A percentile compares a stretch with the other conserved stretches of the same genome.
phyloP scores from a whole-genome alignment of 2,329 filamentous ascomycete species.

The Aplosporella prunicola region DNA sequence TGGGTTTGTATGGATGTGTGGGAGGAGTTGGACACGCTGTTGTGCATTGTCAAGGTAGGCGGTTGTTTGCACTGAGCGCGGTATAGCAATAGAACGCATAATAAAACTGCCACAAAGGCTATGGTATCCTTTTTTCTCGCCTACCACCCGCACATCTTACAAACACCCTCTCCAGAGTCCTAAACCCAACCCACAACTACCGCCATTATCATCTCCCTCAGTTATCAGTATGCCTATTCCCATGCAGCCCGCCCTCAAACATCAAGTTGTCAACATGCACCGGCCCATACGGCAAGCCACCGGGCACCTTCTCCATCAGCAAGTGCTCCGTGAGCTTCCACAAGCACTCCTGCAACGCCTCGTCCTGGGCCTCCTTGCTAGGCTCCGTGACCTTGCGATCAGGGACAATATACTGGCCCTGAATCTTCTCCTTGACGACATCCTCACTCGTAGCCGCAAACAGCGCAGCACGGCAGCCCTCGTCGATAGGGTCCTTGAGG shows the following conservation, averaged over 20 bases:
- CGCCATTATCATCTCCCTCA: neutral
- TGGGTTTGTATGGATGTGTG: too few relatives aligned
- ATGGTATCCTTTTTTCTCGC: too few relatives aligned
- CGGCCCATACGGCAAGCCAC: conserved; percentile 10
- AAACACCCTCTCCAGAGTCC: too few relatives aligned
- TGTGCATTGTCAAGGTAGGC: too few relatives aligned
- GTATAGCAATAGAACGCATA: too few relatives aligned
- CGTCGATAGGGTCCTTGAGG: conserved; percentile 40
- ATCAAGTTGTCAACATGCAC: conserved; percentile 6
- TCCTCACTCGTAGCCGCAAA: conserved; percentile 40
- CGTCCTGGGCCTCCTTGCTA: conserved; percentile 34
- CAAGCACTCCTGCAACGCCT: conserved; percentile 33
- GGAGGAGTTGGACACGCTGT: too few relatives aligned
- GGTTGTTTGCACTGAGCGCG: too few relatives aligned
- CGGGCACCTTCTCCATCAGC: conserved; percentile 34
- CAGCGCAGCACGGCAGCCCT: conserved; percentile 39
- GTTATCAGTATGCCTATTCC: neutral
- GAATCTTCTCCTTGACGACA: conserved; percentile 35
- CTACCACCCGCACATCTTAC: too few relatives aligned
- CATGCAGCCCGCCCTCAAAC: conserved; percentile 6
- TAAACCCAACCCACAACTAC: neutral
- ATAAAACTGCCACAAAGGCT: too few relatives aligned
- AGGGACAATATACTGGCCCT: conserved; percentile 41
- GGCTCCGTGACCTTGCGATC: conserved; percentile 39
- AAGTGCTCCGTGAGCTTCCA: conserved; percentile 39